Evolutionary conservation across 371 early-diverging fungal genomes (phyloP).

Genomic region (Rhizomucor pusillus): DNA sequence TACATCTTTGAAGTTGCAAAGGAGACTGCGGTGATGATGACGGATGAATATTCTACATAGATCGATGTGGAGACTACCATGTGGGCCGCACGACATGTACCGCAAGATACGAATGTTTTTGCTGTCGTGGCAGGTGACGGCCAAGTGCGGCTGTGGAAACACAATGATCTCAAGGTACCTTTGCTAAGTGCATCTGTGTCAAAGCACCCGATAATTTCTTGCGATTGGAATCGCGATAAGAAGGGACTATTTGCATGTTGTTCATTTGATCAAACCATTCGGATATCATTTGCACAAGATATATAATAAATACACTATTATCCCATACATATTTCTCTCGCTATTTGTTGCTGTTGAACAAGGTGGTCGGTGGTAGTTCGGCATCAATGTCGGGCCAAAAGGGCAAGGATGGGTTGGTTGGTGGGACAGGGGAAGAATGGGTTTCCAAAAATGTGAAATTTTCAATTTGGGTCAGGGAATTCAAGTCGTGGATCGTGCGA

Average conservation of each 20-base stretch:
- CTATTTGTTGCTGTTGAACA: no score
- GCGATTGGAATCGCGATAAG: conserved; percentile 51
- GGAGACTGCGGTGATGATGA: not conserved
- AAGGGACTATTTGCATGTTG: conserved; percentile 51
- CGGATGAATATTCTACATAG: not conserved
- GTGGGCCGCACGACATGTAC: conserved; percentile 73
- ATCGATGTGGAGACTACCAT: conserved; percentile 47
- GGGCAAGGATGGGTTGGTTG: no score
- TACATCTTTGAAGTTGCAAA: not conserved
- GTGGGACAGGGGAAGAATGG: no score
- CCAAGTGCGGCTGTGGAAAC: conserved; percentile 44
- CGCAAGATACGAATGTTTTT: conserved; percentile 65
- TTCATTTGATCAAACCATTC: conserved; percentile 53
- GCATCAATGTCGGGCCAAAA: no score
- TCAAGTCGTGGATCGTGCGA: no score
- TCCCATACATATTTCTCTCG: no score
- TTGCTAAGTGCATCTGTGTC: conserved; percentile 14
- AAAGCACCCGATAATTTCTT: conserved; percentile 44
- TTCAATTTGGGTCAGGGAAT: no score
- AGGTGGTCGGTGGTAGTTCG: no score
- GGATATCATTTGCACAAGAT: conserved; percentile 38
- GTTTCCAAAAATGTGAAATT: no score
- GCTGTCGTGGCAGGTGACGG: conserved; percentile 70
- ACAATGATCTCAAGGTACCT: conserved; percentile 3
- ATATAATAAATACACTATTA: no score